These are phyloP conservation scores for Physcia stellaris DNA, from an alignment of 495 filamentous ascomycete genomes.

Conservation along the genomic window DNA sequence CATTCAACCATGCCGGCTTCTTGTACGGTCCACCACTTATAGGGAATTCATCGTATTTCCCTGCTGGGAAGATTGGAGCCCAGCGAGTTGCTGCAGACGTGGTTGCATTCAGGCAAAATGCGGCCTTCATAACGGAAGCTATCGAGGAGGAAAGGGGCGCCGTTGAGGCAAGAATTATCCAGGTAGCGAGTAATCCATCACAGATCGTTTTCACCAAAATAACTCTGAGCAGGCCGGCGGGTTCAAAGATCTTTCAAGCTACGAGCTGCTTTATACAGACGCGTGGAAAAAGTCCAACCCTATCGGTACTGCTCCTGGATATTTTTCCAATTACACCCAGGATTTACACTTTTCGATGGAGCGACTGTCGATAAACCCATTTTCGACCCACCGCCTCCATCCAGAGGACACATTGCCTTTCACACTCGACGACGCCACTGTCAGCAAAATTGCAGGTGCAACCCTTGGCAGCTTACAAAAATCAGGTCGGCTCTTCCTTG, in stretches of 20 bases:
- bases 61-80: constrained; percentile 9
- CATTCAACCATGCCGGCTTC: constrained; percentile 6
- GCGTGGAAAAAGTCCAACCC: constrained; percentile 22
- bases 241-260: constrained; percentile 19
- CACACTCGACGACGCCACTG: constrained; percentile 13
- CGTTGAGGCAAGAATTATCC: constrained; percentile 4
- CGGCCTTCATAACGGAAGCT: constrained; percentile 1
- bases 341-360: constrained; percentile 28
- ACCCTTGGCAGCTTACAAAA: constrained; percentile 13
- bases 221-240: constrained; percentile 10
- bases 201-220: not conserved
- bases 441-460: constrained; percentile 13
- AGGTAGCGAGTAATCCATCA: constrained; percentile 4
- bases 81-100: constrained; percentile 4
- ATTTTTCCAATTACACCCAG: constrained; percentile 24
- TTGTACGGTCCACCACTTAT: constrained; percentile 12
- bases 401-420: constrained; percentile 20
- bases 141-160: constrained; percentile 8
- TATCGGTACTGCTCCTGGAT: constrained; percentile 15
- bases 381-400: constrained; percentile 18
- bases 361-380: constrained; percentile 22
- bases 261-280: constrained; percentile 19
- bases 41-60: constrained; percentile 13
- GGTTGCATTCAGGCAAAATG: constrained; percentile 3
- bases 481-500: constrained; percentile 21